phyloP scores from a whole-genome alignment of 1,139 yeast species.

The Scheffersomyces segobiensis region DNA sequence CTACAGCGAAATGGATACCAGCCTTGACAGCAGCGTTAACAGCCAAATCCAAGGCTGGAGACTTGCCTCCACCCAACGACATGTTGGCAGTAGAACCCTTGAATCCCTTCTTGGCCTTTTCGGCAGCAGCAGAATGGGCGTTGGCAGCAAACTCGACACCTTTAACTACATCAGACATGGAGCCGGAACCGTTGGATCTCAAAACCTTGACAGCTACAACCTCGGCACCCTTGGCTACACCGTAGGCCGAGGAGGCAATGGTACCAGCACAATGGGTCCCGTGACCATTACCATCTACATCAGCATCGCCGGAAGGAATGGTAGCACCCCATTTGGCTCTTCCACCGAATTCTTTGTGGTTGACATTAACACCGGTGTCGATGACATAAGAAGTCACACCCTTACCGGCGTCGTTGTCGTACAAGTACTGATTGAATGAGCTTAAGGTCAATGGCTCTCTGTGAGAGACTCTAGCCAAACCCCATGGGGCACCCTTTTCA shows the following conservation, averaged over 20 bases:
- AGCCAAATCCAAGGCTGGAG: slow-evolving; percentile 78
- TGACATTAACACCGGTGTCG: slow-evolving; percentile 87
- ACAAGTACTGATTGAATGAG: slow-evolving; percentile 82
- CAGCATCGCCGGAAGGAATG: slow-evolving; percentile 79
- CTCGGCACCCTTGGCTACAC: slow-evolving; percentile 76
- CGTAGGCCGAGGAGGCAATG: slow-evolving; percentile 70
- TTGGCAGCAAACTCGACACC: slow-evolving; percentile 80
- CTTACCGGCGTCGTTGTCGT: slow-evolving; percentile 81
- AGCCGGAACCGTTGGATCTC: slow-evolving; percentile 75
- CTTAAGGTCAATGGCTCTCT: slow-evolving; percentile 73
- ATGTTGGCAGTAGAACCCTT: slow-evolving; percentile 88
- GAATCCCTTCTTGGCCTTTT: slow-evolving; percentile 60
- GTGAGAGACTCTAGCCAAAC: slow-evolving; percentile 91
- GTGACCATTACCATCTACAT: slow-evolving; percentile 92
- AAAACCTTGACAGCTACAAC: slow-evolving; percentile 78
- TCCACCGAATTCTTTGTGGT: slow-evolving; percentile 83
- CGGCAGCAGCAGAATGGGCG: slow-evolving; percentile 58
- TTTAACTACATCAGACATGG: slow-evolving; percentile 78
- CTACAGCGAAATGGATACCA: slow-evolving; percentile 82
- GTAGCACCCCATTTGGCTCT: slow-evolving; percentile 96
- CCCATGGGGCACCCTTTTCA: slow-evolving; percentile 95
- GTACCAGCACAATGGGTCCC: slow-evolving; percentile 92
- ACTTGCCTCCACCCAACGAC: slow-evolving; percentile 88
- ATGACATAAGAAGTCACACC: slow-evolving; percentile 92
- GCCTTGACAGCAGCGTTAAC: slow-evolving; percentile 82